Base-by-base conservation (phyloP, 2,329 filamentous ascomycete species). In the Penicillium vulpinum region DNA sequence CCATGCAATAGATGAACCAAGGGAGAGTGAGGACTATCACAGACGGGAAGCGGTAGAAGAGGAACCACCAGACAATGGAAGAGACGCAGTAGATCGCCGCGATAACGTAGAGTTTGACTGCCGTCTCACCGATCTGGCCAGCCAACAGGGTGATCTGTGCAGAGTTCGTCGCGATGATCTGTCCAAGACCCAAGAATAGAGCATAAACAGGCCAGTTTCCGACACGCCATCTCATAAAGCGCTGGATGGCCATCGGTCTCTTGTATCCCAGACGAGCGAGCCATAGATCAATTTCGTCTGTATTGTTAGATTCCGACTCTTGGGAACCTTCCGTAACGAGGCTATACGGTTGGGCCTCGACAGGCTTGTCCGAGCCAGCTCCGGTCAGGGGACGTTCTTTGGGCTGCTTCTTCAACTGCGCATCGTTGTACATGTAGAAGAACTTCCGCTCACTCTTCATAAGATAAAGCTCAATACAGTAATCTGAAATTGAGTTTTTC, bases 61-160 rank as follows among this genome's bases (percentile, higher is more conserved):
- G 63, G 44, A 80, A 68, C 85, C 85, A 88, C 86, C 86, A 89
- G 44, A 82, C 62, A 6, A 85, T 70, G 0, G 85, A 86, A 7
- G 82, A 80, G 26, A 76, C 75, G 5, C 85, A 77, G 66, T 87
- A 88, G 33, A 85, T 82, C 15, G 77, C 80, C 0, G 84, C 84
- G 43, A 86, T 82, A 50, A 79, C 77, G 69, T 88, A 88, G 0
- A 88, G 77, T 68, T 85, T 83, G 38, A 76, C 71, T 4, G 85
- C 83, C 9, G 80, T 80, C 67, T 87, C 79, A 61, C 83, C 85
- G 26, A 85, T 77, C 62, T 85, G 81, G n/a, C 86, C 86, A 0
- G 84, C 85, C 18, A 88, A 77, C 18, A 88, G 77, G 0, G 85
- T 87, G 67, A 88, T 85, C 67, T 88, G 86, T 73, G 87, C 87